Base-by-base conservation (phyloP, 1,284 basidiomycete genomes). In the Porogramme epimiltina region DNA sequence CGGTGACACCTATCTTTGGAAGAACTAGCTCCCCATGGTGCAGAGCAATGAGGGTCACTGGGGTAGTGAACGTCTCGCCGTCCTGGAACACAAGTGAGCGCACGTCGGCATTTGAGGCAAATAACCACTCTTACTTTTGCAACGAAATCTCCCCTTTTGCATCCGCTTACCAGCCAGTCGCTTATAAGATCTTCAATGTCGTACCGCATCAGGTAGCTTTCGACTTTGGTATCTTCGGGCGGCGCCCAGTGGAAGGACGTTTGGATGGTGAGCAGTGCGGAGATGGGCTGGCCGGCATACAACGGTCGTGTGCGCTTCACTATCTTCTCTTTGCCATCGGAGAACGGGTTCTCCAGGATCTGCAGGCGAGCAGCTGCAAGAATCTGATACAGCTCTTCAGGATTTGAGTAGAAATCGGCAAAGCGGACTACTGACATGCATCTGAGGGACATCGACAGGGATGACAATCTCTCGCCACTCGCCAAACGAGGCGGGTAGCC, bases 151-250 rank as follows among this genome's bases (percentile, higher is more conserved):
- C 90, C 92, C 44, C 84, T 79, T 67, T 91, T 91, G 38, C 79
- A 77, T 10, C 92, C 91, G 56, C 88, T 89, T 13, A 94, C 80
- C 2, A 93, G 73, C 91, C 91, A 94, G 59, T 92, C 90, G 43
- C 79, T 80, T 13, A 83, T 76, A 68, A 82, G 77, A 57, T 91
- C 88, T 55, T 89, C 84, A 9, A 94, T 74, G 55, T 92, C 87
- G 62, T 88, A 94, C 25, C 82, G 77, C 69, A 94, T 79, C 31
- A 70, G 63, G 62, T 85, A 85, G 40, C 70, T 67, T 25, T 68
- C 69, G 9, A 68, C 70, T 44, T 73, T 70, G 45, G 72, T 71
- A 34, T 76, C 75, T 19, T 73, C 66, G 34, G 67, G 71, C 3
- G 73, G 73, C 22, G 82, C 79, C 91, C 91, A 93, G 60, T 87